These are phyloP conservation scores for Hirsutella minnesotensis DNA, from an alignment of 2,329 filamentous ascomycete species.

Conservation along the genomic window DNA sequence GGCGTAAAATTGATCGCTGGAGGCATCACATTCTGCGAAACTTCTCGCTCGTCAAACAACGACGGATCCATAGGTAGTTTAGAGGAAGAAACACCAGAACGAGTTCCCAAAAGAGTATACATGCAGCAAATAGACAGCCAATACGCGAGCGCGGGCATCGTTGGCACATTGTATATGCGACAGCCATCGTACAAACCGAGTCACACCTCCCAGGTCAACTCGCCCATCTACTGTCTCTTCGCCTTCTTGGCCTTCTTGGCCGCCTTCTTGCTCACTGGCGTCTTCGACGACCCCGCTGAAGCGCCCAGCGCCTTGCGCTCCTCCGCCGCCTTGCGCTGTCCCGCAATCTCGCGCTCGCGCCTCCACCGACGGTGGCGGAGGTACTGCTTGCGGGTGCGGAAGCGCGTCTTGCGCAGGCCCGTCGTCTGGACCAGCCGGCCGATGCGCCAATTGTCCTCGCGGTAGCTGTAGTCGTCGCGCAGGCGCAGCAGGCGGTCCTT, in stretches of 20 bases:
- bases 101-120: too few species aligned
- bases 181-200: too few species aligned
- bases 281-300: conserved; percentile 17
- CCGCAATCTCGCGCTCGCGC: conserved; percentile 27
- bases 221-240: conserved; percentile 1
- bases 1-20: too few species aligned
- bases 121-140: too few species aligned
- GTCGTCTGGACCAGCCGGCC: conserved; percentile 41
- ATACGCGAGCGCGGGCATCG: too few species aligned
- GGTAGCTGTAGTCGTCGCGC: conserved; percentile 43
- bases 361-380: conserved; percentile 32
- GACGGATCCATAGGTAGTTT: too few species aligned
- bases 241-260: conserved; percentile 20
- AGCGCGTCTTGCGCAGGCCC: conserved; percentile 35
- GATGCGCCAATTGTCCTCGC: conserved; percentile 48
- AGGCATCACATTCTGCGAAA: too few species aligned
- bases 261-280: conserved; percentile 19
- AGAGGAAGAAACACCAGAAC: too few species aligned
- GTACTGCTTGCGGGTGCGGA: conserved; percentile 37
- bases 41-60: too few species aligned
- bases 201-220: too few species aligned
- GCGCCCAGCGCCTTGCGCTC: conserved; percentile 20
- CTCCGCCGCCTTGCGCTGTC: conserved; percentile 25
- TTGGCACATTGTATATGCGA: too few species aligned
- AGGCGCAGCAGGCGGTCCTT: conserved; percentile 37